Evolutionary conservation across 345 rosid species (phyloP), one percentile per base, ranked within the genome.

Genomic region (Nephelium lappaceum): DNA sequence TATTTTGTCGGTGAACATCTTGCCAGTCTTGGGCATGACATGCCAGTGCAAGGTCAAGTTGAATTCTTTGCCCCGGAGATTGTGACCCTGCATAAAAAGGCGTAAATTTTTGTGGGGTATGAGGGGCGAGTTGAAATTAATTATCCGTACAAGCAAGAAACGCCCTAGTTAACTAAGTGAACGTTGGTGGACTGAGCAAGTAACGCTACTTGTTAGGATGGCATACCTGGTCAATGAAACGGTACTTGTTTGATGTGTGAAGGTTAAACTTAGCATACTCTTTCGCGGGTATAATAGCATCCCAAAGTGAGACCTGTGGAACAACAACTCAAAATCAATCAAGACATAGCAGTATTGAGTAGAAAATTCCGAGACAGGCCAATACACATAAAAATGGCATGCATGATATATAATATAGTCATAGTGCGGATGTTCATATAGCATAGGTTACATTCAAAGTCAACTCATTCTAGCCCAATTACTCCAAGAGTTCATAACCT

Each of bases 41-140:
- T 95, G 98, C 98, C 98, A 95, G 73, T 89, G 98, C 84, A 95
- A 83, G 7, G 98, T 93, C 85, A 95, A 81, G 83, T 95, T 95
- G 92, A 92, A 95, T 8, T 87, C 89, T 80, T 92, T 93, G 6
- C 97, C 97, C 0, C 93, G 92, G 51, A 95, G 98, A 78, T 88
- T 92, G 68, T 87, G 89, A 72, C 98, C 98, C 98, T 95, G 78
- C 55, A 81, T 49, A 43, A 43, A 42, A 14, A 77, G 62, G 51
- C 12, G 72, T 31, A 23, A 42, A 36, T 53, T 16, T 14, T 53
- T 16, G 19, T 51, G 8, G 58, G n/a, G n/a, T 0, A 53, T 2
- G 5, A 21, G 27, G 64, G 16, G 21, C 38, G 61, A 58, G n/a
- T 60, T 19, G 24, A 78, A 25, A 70, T 71, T 71, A 69, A 60